Base-by-base conservation (phyloP, 169 alveolate genomes). In the Plasmodium ovale region DNA sequence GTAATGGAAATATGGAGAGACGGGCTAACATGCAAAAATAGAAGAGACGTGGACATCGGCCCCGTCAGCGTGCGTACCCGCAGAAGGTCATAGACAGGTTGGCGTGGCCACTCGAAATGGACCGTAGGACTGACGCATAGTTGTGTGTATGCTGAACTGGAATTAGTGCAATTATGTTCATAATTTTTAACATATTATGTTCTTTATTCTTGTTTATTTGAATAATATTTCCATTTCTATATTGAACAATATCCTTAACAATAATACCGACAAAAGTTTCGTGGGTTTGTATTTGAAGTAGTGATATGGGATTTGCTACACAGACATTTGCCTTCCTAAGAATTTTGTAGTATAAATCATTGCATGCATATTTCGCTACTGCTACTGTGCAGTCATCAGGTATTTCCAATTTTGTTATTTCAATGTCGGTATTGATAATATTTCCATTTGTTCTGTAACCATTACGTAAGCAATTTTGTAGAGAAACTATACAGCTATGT, bases 21-120 rank as follows among this genome's bases (percentile, higher is more conserved):
- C n/a, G n/a, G n/a, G n/a, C n/a, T n/a, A n/a, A n/a, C n/a, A n/a
- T n/a, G n/a, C n/a, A n/a, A n/a, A n/a, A n/a, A n/a, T n/a, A n/a
- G n/a, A n/a, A n/a, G n/a, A n/a, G n/a, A n/a, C n/a, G n/a, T n/a
- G n/a, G n/a, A n/a, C n/a, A n/a, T n/a, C n/a, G n/a, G n/a, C n/a
- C 5, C 5, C 56, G 56, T 1, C 62, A 33, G 39, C 35, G 44
- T 21, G 35, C 69, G 21, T 85, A 85, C 2, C 91, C 91, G 35
- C 91, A 85, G 51, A 67, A 85, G 1, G 91, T 85, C 87, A 85
- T 67, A 27, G 39, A 59, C 51, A 69, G 58, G 37, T 85, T 19
- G 12, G 91, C 91, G 56, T 85, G 91, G 3, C 91, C 91, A 69
- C 91, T 85, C 39, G 91, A 85, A 56, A 85, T 85, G 39, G 91